phyloP scores from a whole-genome alignment of 148 eudicot genomes.

The Diospyros kaki region DNA sequence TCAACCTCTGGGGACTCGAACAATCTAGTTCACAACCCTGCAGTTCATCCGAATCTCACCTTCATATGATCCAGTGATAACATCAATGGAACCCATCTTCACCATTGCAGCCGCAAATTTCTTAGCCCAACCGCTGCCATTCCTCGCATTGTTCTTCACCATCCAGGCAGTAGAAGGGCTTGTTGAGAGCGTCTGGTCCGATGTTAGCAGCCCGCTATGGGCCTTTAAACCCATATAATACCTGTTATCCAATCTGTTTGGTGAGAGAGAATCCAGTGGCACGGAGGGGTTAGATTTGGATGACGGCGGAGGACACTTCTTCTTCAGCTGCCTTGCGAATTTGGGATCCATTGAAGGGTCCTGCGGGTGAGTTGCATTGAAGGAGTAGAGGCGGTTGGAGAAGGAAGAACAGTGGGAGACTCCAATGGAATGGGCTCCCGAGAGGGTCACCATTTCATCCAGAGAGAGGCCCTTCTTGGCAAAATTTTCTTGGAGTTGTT shows the following conservation, averaged over 20 bases:
- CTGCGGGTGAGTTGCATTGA: constrained; percentile 29
- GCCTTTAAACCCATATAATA: constrained; percentile 31
- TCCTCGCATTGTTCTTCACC: constrained; percentile 20
- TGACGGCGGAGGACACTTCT: constrained; percentile 17
- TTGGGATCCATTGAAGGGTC: constrained; percentile 36
- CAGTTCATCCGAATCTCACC: constrained; percentile 49
- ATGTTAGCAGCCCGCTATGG: constrained; percentile 25
- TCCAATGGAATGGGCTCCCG: constrained; percentile 49
- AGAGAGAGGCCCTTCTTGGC: constrained; percentile 26
- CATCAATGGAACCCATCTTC: constrained; percentile 45
- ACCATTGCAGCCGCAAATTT: constrained; percentile 43
- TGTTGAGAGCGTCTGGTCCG: constrained; percentile 34
- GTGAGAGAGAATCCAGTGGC: constrained; percentile 25
- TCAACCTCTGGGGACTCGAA: too few species aligned
- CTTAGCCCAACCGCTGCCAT: constrained; percentile 26
- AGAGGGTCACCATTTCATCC: constrained; percentile 43
- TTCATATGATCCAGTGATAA: constrained; percentile 24
- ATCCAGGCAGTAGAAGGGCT: constrained; percentile 20
- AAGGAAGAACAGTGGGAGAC: constrained; percentile 42
- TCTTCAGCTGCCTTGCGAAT: constrained; percentile 25
- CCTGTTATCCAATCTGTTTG: constrained; percentile 33
- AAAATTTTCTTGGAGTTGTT: constrained; percentile 24
- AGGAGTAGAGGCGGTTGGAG: constrained; percentile 21
- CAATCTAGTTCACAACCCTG: constrained; percentile 24
- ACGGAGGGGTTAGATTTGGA: constrained; percentile 16